A percentile compares a stretch with the other conserved stretches of the same genome.
These are phyloP conservation scores for Curvularia hawaiiensis DNA, from an alignment of 2,329 filamentous ascomycete species.

Conservation along the genomic window DNA sequence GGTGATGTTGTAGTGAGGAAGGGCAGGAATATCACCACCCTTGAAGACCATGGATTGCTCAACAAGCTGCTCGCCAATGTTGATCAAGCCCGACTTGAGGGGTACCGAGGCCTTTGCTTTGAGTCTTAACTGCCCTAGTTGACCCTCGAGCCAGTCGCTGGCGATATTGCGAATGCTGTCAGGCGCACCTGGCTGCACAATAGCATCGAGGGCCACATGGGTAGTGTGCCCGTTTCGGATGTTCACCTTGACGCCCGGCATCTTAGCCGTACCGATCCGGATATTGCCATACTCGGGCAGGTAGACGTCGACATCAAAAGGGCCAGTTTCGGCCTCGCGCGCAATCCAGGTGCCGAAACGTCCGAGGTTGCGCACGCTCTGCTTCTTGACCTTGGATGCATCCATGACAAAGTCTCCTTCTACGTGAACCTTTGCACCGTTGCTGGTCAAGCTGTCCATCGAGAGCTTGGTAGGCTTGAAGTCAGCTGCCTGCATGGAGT, in stretches of 20 bases:
- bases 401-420: constrained; percentile 84
- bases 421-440: constrained; percentile 78
- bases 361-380: constrained; percentile 75
- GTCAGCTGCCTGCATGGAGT: constrained; percentile 81
- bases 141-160: constrained; percentile 86
- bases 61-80: constrained; percentile 76
- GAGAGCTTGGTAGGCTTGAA: constrained; percentile 84
- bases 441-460: constrained; percentile 80
- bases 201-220: constrained; percentile 76
- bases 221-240: constrained; percentile 80
- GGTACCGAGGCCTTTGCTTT: constrained; percentile 74
- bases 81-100: constrained; percentile 79
- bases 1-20: constrained; percentile 84
- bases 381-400: constrained; percentile 72
- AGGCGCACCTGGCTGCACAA: constrained; percentile 76
- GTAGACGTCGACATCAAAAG: constrained; percentile 75
- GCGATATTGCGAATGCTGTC: constrained; percentile 79
- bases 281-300: constrained; percentile 82
- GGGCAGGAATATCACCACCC: constrained; percentile 72
- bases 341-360: constrained; percentile 81
- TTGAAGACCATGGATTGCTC: constrained; percentile 78
- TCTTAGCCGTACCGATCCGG: constrained; percentile 74
- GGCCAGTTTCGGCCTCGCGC: constrained; percentile 72
- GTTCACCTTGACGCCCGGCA: constrained; percentile 77
- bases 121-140: constrained; percentile 71